Percentiles rank a stretch among this genome's conserved stretches.
These are phyloP conservation scores for Mollisia scopiformis DNA, from an alignment of 2,329 filamentous ascomycete genomes.

Conservation along the genomic window DNA sequence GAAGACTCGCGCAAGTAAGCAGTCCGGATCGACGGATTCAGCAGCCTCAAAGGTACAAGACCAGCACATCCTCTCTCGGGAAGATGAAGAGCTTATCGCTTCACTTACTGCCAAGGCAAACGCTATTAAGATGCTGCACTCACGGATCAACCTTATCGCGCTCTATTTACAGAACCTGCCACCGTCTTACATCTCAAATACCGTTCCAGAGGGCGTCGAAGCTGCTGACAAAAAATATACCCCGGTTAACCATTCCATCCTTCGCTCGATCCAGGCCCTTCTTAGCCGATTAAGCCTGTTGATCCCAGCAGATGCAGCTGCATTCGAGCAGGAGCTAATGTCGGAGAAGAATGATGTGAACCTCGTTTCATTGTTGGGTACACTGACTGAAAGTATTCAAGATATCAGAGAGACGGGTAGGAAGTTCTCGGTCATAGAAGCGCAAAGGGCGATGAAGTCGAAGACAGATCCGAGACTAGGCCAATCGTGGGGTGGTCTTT, in stretches of 20 bases:
- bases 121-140: slow-evolving; percentile 90
- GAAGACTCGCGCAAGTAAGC: slow-evolving; percentile 37
- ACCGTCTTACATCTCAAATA: slow-evolving; percentile 60
- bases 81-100: slow-evolving; percentile 64
- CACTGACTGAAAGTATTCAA: slow-evolving; percentile 72
- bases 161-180: slow-evolving; percentile 79
- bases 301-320: slow-evolving; percentile 66
- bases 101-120: slow-evolving; percentile 85
- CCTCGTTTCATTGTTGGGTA: slow-evolving; percentile 75
- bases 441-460: slow-evolving; percentile 12
- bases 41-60: slow-evolving; percentile 46
- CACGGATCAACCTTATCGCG: slow-evolving; percentile 71
- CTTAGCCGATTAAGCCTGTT: slow-evolving; percentile 83
- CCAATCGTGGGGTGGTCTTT: too few species aligned
- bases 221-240: slow-evolving; percentile 29
- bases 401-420: slow-evolving; percentile 74
- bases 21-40: slow-evolving; percentile 12
- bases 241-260: slow-evolving; percentile 64
- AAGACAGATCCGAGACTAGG: slow-evolving; percentile 12
- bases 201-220: slow-evolving; percentile 37
- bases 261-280: slow-evolving; percentile 87
- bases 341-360: slow-evolving; percentile 84
- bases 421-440: slow-evolving; percentile 66
- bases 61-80: slow-evolving; percentile 57
- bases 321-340: slow-evolving; percentile 71